Base-by-base conservation (phyloP, 305 asterid species). In the Fraxinus greggii region DNA sequence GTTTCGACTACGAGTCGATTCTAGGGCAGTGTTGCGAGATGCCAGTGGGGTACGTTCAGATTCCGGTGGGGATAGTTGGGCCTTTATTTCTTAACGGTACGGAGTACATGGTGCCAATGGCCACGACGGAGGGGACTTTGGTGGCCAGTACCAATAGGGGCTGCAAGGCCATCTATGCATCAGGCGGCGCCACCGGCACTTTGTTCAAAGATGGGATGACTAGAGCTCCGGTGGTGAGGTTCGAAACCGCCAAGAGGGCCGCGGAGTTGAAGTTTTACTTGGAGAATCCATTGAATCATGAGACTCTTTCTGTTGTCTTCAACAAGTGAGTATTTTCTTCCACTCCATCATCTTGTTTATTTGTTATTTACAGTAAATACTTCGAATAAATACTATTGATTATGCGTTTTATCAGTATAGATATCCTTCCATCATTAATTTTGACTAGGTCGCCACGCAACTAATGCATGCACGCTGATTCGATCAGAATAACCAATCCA, bases 1-100 rank as follows among this genome's bases (percentile, higher is more conserved):
- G 90, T 7, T 86, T 89, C 65, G 86, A 87, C 48, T 89, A 89
- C 76, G 89, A 81, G 48, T 87, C 92, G 1, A 86, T 89, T 72
- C 81, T 89, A 15, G 92, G 92, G 3, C 92, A 89, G 86, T 89
- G 92, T 48, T 89, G 92, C 75, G 92, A 89, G 85, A 87, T 89
- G 92, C 92, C 92, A 2, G 86, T 89, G 13, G 92, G 92, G 29
- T 89, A 86, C 76, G 88, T 89, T 1, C 92, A 89, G 54, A 81
- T 89, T 45, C 92, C 92, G 1, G 92, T 89, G 65, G 92, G 92
- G 23, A 86, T 87, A 35, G 92, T 86, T 0, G 92, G 92, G 65
- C 92, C 92, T 36, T 65, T 89, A 86, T 73, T 84, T 74, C 90
- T 89, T 26, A 89, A 89, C 51, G 92, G 92, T 24, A 84, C 85